phyloP scores from a whole-genome alignment of 768 basidiomycete species.

The Tulasnella sp. region DNA sequence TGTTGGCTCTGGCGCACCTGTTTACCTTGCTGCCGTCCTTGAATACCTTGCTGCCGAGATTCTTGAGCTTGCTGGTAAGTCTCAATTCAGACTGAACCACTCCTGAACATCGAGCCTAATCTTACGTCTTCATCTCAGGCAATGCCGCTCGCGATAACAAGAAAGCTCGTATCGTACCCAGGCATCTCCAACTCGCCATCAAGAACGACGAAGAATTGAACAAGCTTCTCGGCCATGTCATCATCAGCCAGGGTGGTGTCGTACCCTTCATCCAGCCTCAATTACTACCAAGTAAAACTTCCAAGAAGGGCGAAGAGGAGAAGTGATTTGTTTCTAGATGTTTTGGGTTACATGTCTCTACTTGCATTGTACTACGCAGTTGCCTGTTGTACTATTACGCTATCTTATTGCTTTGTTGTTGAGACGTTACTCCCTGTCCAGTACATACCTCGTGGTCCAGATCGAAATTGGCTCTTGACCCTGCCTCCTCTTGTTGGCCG shows the following conservation, averaged over 20 bases:
- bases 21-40: constrained; percentile 75
- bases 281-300: constrained; percentile 26
- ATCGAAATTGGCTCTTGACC: too few relatives aligned
- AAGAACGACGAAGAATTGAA: constrained; percentile 66
- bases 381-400: too few relatives aligned
- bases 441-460: too few relatives aligned
- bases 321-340: neutral
- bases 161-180: constrained; percentile 73
- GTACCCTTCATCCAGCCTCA: constrained; percentile 49
- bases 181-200: constrained; percentile 65
- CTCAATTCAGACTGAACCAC: neutral
- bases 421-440: too few relatives aligned
- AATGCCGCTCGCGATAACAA: constrained; percentile 71
- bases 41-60: constrained; percentile 85
- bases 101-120: neutral
- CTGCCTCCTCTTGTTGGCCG: too few relatives aligned
- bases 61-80: constrained; percentile 63
- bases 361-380: too few relatives aligned
- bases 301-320: constrained; percentile 15
- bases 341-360: too few relatives aligned
- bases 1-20: constrained; percentile 60
- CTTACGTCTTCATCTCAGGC: neutral
- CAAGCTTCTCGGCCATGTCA: constrained; percentile 48
- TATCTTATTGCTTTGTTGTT: too few relatives aligned
- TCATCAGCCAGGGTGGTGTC: constrained; percentile 72